Evolutionary conservation across 306 rosid genomes (phyloP), one percentile per base, ranked within the genome.

Genomic region (Ormosia emarginata): DNA sequence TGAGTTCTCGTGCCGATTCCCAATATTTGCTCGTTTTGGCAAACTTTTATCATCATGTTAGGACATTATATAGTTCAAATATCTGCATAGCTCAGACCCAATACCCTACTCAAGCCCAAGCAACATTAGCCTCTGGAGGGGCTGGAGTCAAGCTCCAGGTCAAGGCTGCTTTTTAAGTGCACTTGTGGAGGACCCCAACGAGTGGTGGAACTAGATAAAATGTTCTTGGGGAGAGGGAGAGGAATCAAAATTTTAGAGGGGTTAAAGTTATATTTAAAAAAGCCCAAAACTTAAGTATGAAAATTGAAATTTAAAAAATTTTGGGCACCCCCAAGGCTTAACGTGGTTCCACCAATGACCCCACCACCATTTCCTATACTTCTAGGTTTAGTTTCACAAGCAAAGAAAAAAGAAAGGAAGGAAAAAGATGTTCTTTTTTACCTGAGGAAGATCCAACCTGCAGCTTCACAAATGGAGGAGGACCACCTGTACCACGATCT

Each of bases 391-490:
- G 56, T 30, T 66, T 67, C 36, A 39, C 63, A 15, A 66, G 11
- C 50, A 80, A 77, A 40, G 44, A 44, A 43, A 81, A 24, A 4
- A 50, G 11, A 67, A 71, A 50, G 52, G 57, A 41, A 69, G 39
- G 29, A 53, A 36, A 30, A 30, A 66, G 47, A 29, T 13, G n/a
- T 43, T 36, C 79, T 53, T 56, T 64, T 71, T 80, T 39, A 85
- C 74, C 85, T 85, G 87, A 77, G 59, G 90, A 78, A 63, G 84
- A 89, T 84, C 92, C 95, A 90, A 90, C 82, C 87, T 90, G 90
- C 86, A 95, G 86, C 93, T 95, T 95, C 93, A 88, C 97, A 87
- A 95, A 95, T 34, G 90, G 91, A 50, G 99, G 99, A 84, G 99
- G 99, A 62, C 94, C 92, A 33, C 83, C 90, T 62, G 87, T 79